Percentiles rank a stretch among this genome's conserved stretches.
Evolutionary conservation across 78 protist species (phyloP).

Genomic region (Chrysochromulina tobinii): DNA sequence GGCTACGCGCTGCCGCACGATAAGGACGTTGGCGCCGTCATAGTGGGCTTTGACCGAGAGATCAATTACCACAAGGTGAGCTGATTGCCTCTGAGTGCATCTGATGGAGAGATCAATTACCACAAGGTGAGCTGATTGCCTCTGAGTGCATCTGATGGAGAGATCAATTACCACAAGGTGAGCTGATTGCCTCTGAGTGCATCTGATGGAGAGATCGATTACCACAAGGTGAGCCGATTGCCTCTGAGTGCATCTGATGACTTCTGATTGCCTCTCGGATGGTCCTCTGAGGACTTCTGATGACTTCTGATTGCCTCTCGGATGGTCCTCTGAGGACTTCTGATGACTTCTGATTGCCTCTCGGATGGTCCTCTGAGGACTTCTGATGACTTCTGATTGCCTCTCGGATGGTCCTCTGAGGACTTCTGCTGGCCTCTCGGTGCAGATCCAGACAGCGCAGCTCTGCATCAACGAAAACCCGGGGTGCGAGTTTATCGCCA

Average conservation of each 20-base stretch:
- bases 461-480: constrained; percentile 49
- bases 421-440: too few species aligned
- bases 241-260: too few species aligned
- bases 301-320: too few species aligned
- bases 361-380: too few species aligned
- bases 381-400: too few species aligned
- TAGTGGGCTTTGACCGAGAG: constrained; percentile 46
- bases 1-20: constrained; percentile 29
- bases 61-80: constrained; percentile 43
- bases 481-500: constrained; percentile 55
- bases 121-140: neutral
- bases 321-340: too few species aligned
- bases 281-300: too few species aligned
- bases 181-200: too few species aligned
- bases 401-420: too few species aligned
- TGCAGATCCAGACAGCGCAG: constrained; percentile 38
- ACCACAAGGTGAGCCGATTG: constrained; percentile 16
- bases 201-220: constrained; percentile 35
- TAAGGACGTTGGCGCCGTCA: constrained; percentile 43
- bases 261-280: too few species aligned
- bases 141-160: neutral
- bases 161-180: constrained; percentile 43
- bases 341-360: too few species aligned
- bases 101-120: constrained; percentile 43
- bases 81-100: neutral